Evolutionary conservation across 1,139 yeast species (phyloP).

Genomic region (Debaryomyces udenii): DNA sequence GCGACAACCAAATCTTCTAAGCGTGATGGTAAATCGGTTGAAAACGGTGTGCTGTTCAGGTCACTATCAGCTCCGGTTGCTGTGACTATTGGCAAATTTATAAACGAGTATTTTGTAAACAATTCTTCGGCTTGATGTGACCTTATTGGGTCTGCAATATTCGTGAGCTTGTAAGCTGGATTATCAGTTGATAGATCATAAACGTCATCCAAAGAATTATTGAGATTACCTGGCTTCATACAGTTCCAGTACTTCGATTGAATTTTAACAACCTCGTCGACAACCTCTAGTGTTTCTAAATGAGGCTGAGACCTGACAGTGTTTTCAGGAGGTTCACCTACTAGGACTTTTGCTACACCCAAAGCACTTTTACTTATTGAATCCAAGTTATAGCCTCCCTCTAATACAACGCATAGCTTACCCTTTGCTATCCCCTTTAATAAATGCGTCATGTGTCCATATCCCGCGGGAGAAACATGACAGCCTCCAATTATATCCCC

Average conservation of each 20-base stretch:
- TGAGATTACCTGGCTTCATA: slow-evolving; percentile 67
- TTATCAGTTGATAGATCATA: slow-evolving; percentile 35
- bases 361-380: slow-evolving; percentile 89
- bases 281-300: slow-evolving; percentile 79
- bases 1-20: slow-evolving; percentile 75
- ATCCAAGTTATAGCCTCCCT: slow-evolving; percentile 95
- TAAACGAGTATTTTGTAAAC: slow-evolving; percentile 58
- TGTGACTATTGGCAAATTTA: slow-evolving; percentile 65
- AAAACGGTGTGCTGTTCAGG: slow-evolving; percentile 33
- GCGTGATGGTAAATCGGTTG: slow-evolving; percentile 50
- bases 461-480: slow-evolving; percentile 93
- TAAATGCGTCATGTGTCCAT: slow-evolving; percentile 95
- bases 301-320: slow-evolving; percentile 64
- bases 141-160: slow-evolving; percentile 72
- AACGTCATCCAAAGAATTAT: slow-evolving; percentile 42
- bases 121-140: slow-evolving; percentile 65
- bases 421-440: slow-evolving; percentile 87
- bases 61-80: slow-evolving; percentile 20
- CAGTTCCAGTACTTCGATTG: slow-evolving; percentile 91
- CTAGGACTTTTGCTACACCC: slow-evolving; percentile 86
- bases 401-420: slow-evolving; percentile 83
- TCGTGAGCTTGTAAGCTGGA: slow-evolving; percentile 41
- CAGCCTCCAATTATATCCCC: slow-evolving; percentile 99
- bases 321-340: slow-evolving; percentile 94
- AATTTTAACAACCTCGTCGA: slow-evolving; percentile 76